Evolutionary conservation across 352 stramenopile species (phyloP).

Genomic region (Globisporangium recalcitrans): DNA sequence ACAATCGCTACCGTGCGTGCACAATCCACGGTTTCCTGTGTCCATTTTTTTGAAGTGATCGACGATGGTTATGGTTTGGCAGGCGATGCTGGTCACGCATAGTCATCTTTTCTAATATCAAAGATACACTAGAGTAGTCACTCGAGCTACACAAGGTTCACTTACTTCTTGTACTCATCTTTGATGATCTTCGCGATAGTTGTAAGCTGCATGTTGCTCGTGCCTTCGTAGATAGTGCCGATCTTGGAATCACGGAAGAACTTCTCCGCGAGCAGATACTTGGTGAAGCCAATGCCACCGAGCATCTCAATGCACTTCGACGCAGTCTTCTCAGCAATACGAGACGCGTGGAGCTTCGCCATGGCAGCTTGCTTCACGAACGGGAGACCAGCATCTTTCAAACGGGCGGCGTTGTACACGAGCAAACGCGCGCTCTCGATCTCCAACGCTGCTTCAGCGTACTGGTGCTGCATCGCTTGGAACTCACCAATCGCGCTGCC

Average conservation of each 20-base stretch:
- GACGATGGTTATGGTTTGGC: too few relatives aligned
- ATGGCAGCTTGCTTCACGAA: constrained; percentile 97
- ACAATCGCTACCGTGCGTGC: constrained; percentile 31
- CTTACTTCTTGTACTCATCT: constrained; percentile 83
- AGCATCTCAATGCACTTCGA: constrained; percentile 96
- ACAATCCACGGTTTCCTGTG: constrained; percentile 44
- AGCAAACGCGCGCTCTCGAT: constrained; percentile 92
- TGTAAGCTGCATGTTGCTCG: constrained; percentile 96
- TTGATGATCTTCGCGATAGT: constrained; percentile 90
- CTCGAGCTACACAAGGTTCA: neutral
- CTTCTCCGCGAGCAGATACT: constrained; percentile 93
- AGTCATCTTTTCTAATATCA: constrained; percentile 9
- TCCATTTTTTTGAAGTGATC: constrained; percentile 34
- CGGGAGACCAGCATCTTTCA: constrained; percentile 91
- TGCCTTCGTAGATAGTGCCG: constrained; percentile 96
- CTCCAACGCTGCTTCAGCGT: constrained; percentile 92
- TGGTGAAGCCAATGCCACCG: constrained; percentile 94
- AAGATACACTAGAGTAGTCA: neutral
- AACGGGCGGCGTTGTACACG: constrained; percentile 92
- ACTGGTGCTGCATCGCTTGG: constrained; percentile 96
- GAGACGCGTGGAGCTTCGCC: constrained; percentile 93
- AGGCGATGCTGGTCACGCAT: neutral
- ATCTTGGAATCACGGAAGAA: constrained; percentile 98
- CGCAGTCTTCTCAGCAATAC: constrained; percentile 93
- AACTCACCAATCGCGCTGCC: constrained; percentile 92